Percentiles rank a stretch among this genome's conserved stretches.
phyloP scores from a whole-genome alignment of 2,329 filamentous ascomycete species.

The Plenodomus lindquistii region DNA sequence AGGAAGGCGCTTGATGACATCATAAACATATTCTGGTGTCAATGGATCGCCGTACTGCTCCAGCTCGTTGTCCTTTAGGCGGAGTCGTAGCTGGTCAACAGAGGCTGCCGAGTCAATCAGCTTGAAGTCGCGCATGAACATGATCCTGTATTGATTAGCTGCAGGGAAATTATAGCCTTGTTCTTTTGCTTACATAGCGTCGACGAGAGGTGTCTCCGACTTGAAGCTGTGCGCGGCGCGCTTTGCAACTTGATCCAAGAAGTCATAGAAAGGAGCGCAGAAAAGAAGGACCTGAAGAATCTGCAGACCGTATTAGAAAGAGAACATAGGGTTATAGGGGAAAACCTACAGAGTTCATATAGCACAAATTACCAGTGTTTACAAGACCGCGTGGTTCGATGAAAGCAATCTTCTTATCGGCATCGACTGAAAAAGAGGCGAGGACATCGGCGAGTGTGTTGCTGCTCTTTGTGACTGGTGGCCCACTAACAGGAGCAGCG shows the following conservation, averaged over 20 bases:
- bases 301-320: constrained; percentile 49
- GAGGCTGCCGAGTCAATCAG: constrained; percentile 79
- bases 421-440: constrained; percentile 69
- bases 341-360: constrained; percentile 93
- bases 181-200: constrained; percentile 75
- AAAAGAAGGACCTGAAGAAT: constrained; percentile 94
- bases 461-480: constrained; percentile 52
- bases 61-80: constrained; percentile 79
- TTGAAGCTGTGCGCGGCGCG: constrained; percentile 90
- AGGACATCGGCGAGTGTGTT: constrained; percentile 78
- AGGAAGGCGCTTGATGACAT: constrained; percentile 82
- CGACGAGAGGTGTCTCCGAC: constrained; percentile 88
- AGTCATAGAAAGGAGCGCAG: constrained; percentile 92
- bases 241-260: constrained; percentile 83
- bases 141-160: constrained; percentile 64
- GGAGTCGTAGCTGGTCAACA: constrained; percentile 71
- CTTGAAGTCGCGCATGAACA: constrained; percentile 93
- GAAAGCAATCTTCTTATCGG: constrained; percentile 71
- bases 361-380: constrained; percentile 99
- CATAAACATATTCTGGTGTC: constrained; percentile 92
- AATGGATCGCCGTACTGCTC: constrained; percentile 91
- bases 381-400: constrained; percentile 91
- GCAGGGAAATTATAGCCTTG: not conserved
- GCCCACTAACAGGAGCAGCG: constrained; percentile 43
- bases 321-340: not conserved